phyloP scores from a whole-genome alignment of 495 filamentous ascomycete genomes.

The Bryoglossum gracile region DNA sequence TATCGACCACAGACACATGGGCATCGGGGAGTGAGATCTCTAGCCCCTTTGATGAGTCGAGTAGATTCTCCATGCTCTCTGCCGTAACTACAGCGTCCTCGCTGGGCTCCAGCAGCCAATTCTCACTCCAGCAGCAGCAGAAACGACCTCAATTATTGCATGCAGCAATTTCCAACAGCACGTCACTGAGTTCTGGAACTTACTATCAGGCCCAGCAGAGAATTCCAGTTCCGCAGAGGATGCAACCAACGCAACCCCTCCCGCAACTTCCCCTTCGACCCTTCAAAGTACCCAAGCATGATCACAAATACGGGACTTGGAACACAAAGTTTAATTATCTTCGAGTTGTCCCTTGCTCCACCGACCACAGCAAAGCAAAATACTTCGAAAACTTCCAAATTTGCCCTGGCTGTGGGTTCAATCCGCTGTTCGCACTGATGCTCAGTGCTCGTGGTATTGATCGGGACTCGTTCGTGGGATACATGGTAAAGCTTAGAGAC shows the following conservation, averaged over 20 bases:
- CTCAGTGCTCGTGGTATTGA: slow-evolving; percentile 14
- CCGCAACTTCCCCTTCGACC: background rate
- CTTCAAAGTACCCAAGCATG: slow-evolving; percentile 11
- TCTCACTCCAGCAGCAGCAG: background rate
- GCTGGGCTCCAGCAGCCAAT: background rate
- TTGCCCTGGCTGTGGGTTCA: slow-evolving; percentile 18
- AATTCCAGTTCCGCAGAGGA: no score
- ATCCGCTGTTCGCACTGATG: slow-evolving; percentile 17
- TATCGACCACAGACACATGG: slow-evolving; percentile 3
- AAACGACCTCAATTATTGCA: background rate
- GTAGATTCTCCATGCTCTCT: background rate
- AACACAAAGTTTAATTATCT: slow-evolving; percentile 14
- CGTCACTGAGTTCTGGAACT: no score
- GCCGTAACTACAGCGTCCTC: slow-evolving; percentile 8
- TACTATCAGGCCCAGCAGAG: no score
- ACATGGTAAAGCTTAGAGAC: slow-evolving; percentile 8
- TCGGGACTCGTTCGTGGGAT: slow-evolving; percentile 3
- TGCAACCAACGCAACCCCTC: no score
- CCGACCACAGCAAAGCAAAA: slow-evolving; percentile 11
- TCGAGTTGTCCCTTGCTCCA: slow-evolving; percentile 17
- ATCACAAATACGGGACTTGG: slow-evolving; percentile 13
- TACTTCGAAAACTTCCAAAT: slow-evolving; percentile 10
- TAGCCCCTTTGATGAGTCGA: background rate
- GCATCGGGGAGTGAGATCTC: slow-evolving; percentile 1
- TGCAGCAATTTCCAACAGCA: no score